These are phyloP conservation scores for Penstemon barbatus DNA, from an alignment of 257 asterid species.

Conservation along the genomic window DNA sequence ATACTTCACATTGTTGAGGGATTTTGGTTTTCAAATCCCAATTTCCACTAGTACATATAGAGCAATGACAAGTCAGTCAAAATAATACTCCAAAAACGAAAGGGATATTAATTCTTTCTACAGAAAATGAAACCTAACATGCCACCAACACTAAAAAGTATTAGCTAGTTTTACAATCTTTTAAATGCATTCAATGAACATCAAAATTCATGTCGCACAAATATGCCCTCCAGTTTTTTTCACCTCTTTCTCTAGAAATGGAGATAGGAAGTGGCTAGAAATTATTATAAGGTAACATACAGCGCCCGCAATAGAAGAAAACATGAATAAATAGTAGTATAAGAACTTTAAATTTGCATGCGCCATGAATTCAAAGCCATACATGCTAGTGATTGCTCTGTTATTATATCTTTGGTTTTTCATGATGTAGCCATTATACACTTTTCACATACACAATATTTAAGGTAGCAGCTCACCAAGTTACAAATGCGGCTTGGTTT, in stretches of 20 bases:
- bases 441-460: not conserved
- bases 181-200: not conserved
- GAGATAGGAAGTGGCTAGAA: not conserved
- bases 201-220: not conserved
- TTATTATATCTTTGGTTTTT: not conserved
- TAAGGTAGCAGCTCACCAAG: slow-evolving; percentile 59
- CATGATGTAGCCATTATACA: not conserved
- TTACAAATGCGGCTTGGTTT: slow-evolving; percentile 81
- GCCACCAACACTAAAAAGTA: not conserved
- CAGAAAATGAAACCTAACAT: too few species aligned
- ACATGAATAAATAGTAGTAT: too few species aligned
- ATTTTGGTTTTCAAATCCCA: slow-evolving; percentile 96
- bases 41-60: slow-evolving; percentile 63
- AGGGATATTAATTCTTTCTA: too few species aligned
- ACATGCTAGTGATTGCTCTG: not conserved
- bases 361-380: not conserved
- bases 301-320: too few species aligned
- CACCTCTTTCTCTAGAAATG: not conserved
- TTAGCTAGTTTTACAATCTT: not conserved
- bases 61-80: slow-evolving; percentile 24
- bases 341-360: too few species aligned
- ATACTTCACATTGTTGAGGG: slow-evolving; percentile 81
- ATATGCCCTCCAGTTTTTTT: not conserved
- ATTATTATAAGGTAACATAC: not conserved
- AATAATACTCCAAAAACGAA: not conserved